Evolutionary conservation across 83 land plant genomes (phyloP).

Genomic region (Isoetes engelmannii): DNA sequence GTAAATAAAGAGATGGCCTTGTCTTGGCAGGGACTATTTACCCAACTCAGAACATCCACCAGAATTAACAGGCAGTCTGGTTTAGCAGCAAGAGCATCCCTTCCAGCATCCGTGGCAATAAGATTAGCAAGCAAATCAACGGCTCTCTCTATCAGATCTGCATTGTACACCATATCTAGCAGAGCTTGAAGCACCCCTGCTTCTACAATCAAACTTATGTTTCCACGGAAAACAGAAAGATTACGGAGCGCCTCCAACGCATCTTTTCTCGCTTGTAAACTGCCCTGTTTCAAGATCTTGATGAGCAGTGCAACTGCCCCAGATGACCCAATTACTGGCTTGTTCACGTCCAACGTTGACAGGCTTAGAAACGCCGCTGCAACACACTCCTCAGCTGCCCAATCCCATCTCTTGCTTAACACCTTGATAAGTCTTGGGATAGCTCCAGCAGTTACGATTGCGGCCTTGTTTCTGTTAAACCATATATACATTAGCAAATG

Average conservation of each 20-base stretch:
- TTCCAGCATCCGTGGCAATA: slow-evolving; percentile 48
- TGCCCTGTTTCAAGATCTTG: slow-evolving; percentile 11
- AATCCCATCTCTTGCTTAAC: slow-evolving; percentile 16
- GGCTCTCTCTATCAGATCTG: slow-evolving; percentile 41
- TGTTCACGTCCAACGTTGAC: slow-evolving; percentile 68
- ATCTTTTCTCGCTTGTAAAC: slow-evolving; percentile 37
- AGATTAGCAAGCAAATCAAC: slow-evolving; percentile 51
- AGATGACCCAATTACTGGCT: slow-evolving; percentile 48
- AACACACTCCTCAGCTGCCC: slow-evolving; percentile 13
- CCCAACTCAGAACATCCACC: slow-evolving; percentile 70
- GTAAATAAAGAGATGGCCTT: slow-evolving; percentile 65
- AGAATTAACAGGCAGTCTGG: slow-evolving; percentile 43
- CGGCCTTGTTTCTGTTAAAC: slow-evolving; percentile 73
- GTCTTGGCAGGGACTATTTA: slow-evolving; percentile 74
- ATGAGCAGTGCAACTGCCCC: slow-evolving; percentile 57
- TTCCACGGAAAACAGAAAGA: slow-evolving; percentile 53
- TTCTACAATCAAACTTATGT: slow-evolving; percentile 36
- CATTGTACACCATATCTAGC: slow-evolving; percentile 36
- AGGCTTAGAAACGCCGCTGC: slow-evolving; percentile 58
- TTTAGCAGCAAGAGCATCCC: slow-evolving; percentile 35
- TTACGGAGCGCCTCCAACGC: slow-evolving; percentile 65
- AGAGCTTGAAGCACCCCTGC: slow-evolving; percentile 39
- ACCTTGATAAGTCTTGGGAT: slow-evolving; percentile 62
- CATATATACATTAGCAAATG: no score
- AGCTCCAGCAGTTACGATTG: slow-evolving; percentile 68